Evolutionary conservation across 495 filamentous ascomycete genomes (phyloP), one percentile per base, ranked within the genome.

Genomic region (Hypoxylon lienhwacheense): DNA sequence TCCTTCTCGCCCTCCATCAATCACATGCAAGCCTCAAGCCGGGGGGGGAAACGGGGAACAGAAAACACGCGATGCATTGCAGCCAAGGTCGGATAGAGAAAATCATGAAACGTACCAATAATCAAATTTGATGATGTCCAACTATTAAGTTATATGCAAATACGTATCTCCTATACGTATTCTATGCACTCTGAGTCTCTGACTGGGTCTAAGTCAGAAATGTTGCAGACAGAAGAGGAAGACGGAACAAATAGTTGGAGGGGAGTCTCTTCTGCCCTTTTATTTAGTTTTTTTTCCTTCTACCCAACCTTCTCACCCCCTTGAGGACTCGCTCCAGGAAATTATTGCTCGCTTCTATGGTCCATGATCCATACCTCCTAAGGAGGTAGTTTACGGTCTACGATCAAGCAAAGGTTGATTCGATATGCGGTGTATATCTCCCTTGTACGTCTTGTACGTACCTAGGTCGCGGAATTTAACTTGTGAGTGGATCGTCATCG

Each of bases 381-480:
- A n/a, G n/a, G n/a, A n/a, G n/a, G n/a, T n/a, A n/a, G n/a, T n/a
- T n/a, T n/a, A n/a, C n/a, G n/a, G n/a, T n/a, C n/a, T 33, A 48
- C 45, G 50, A 61, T 61, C 26, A 37, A 55, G 58, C 58, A 52
- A 47, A 61, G 47, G 20, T 47, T 44, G 32, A 50, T 43, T 61
- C 58, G 51, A 61, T 43, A 47, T 61, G 58, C 58, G 58, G 52
- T 61, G 58, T 61, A 55, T 32, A 47, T 36, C 17, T 54, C 42
- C 31, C 52, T 47, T 52, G 25, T 31, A 31, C 41, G 28, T 11
- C n/a, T n/a, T 4, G 35, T 37, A 37, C 35, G 14, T 50, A 51
- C 50, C 57, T 43, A 52, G 41, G 37, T 52, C 40, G 41, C 34
- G 46, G 28, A 47, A 35, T 20, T 51, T 45, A n/a, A 45, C 15